Evolutionary conservation across 805 yeast species (phyloP).

Genomic region (Saccharomyces paradoxus): DNA sequence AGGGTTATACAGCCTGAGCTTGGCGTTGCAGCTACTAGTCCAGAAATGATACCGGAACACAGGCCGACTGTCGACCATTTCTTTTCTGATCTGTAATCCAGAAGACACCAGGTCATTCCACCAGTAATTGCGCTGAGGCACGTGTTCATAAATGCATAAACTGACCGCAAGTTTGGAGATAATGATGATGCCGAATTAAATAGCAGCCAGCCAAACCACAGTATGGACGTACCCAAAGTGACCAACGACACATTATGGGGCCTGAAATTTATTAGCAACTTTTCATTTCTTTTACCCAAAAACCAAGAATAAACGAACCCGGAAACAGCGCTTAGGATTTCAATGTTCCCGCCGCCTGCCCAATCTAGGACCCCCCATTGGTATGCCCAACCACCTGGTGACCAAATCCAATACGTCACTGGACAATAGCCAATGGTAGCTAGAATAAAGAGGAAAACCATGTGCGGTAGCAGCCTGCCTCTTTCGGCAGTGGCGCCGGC

Average conservation of each 20-base stretch:
- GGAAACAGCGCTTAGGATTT: conserved; percentile 81
- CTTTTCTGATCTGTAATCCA: conserved; percentile 75
- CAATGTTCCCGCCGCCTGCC: conserved; percentile 97
- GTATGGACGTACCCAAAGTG: conserved; percentile 71
- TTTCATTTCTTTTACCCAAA: conserved; percentile 65
- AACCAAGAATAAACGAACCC: conserved; percentile 75
- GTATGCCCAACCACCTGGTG: conserved; percentile 80
- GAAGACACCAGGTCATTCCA: conserved; percentile 78
- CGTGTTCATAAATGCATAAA: conserved; percentile 82
- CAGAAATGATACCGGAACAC: conserved; percentile 89
- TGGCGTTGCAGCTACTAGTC: conserved; percentile 95
- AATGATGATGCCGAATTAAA: conserved; percentile 86
- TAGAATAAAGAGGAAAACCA: conserved; percentile 77
- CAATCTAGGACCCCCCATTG: conserved; percentile 85
- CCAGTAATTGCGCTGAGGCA: conserved; percentile 82
- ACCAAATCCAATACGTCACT: conserved; percentile 89
- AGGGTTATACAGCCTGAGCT: conserved; percentile 83
- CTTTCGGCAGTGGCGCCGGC: conserved; percentile 89
- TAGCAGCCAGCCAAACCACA: conserved; percentile 95
- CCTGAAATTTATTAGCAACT: conserved; percentile 69
- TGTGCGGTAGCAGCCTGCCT: conserved; percentile 74
- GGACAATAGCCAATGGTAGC: conserved; percentile 87
- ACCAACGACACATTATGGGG: conserved; percentile 89
- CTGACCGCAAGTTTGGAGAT: conserved; percentile 71
- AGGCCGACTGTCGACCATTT: conserved; percentile 90